A percentile compares a stretch with the other conserved stretches of the same genome.
Conservation (phyloP, 495 filamentous ascomycete species). For the Annulohypoxylon moriforme region DNA sequence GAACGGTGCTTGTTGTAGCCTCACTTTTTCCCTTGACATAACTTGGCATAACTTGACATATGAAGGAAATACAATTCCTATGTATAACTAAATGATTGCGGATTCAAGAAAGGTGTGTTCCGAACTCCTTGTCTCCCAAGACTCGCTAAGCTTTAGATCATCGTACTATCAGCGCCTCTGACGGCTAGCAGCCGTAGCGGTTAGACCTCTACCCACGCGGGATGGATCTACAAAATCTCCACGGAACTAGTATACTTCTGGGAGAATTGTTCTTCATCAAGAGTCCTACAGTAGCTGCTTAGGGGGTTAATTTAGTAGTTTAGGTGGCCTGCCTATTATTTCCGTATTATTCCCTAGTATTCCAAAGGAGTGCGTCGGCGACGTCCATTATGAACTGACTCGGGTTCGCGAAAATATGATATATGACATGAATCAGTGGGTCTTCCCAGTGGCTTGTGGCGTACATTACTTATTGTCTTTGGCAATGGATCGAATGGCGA, state of each 20-base stretch:
- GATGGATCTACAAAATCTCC: conserved; percentile 24
- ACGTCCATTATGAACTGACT: conserved; percentile 26
- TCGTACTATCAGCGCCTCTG: conserved; percentile 8
- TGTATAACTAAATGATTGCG: neutral
- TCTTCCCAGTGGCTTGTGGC: too few species aligned
- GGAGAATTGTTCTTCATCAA: conserved; percentile 4
- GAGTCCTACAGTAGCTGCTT: neutral
- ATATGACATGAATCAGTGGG: neutral
- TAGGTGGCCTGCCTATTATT: neutral
- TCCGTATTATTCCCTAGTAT: conserved; percentile 2
- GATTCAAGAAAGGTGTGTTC: neutral
- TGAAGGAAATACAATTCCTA: neutral
- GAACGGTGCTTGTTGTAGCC: conserved; percentile 11
- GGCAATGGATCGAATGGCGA: too few species aligned
- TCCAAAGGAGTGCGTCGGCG: neutral
- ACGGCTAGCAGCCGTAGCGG: neutral
- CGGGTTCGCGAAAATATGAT: neutral
- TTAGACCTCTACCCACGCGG: conserved; percentile 3
- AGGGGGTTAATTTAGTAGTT: neutral
- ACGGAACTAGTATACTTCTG: conserved; percentile 15
- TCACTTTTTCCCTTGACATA: neutral
- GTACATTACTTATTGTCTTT: too few species aligned
- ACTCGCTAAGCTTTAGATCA: neutral
- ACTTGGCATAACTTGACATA: neutral
- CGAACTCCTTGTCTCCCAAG: neutral